Conservation (phyloP, 179 eudicot genomes). For the Silene coronaria region DNA sequence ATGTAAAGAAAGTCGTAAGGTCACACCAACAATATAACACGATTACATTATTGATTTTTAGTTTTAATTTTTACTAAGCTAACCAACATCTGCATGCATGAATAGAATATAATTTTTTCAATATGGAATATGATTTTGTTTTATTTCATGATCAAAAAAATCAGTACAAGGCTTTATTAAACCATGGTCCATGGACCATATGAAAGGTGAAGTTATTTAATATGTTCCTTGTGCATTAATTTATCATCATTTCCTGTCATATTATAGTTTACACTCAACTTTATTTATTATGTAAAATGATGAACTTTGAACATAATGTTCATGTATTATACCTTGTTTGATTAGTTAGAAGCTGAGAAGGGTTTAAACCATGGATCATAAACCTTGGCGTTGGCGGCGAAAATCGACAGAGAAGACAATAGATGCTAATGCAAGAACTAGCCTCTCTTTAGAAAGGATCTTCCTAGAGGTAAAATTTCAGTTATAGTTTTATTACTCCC, state of each 20-base stretch:
- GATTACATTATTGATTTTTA: too few species aligned
- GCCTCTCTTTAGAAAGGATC: constrained; percentile 19
- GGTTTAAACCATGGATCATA: constrained; percentile 50
- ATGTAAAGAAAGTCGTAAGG: too few species aligned
- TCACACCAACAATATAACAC: too few species aligned
- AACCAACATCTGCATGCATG: neutral
- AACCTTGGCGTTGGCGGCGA: constrained; percentile 68
- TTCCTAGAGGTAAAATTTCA: constrained; percentile 33
- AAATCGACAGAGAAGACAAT: constrained; percentile 51
- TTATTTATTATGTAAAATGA: constrained; percentile 8
- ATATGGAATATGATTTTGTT: neutral
- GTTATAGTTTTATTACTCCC: neutral
- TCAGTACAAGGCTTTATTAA: neutral
- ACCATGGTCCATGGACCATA: neutral
- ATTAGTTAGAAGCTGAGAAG: neutral
- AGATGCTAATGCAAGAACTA: constrained; percentile 28
- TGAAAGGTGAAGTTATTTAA: neutral
- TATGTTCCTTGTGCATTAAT: constrained; percentile 26
- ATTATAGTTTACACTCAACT: neutral
- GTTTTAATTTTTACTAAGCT: neutral
- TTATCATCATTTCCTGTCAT: constrained; percentile 23
- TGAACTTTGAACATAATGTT: constrained; percentile 3
- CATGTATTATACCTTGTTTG: constrained; percentile 10
- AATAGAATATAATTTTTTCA: neutral
- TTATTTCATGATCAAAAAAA: neutral